Evolutionary conservation across 768 basidiomycete species (phyloP), one percentile per base, ranked within the genome.

Genomic region (Rhodocollybia butyracea): DNA sequence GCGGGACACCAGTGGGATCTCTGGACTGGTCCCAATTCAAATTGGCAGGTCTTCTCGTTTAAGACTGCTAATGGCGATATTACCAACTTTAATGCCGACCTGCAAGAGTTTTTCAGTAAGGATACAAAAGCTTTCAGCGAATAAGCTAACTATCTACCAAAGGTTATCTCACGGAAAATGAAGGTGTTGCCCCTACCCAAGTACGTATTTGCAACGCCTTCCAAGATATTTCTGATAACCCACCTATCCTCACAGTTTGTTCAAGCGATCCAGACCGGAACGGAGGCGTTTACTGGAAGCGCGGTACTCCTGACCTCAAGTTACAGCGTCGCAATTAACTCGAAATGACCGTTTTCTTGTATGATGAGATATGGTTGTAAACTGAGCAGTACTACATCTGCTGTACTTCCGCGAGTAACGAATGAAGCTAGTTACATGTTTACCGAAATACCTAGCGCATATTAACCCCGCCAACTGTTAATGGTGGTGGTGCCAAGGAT

Each of bases 11-110:
- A 74, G 2, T 85, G 83, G 83, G 74, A 78, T 57, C 68, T 84
- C 30, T 85, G 81, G 81, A 69, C 64, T 45, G 81, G 82, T 21
- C 76, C 79, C 3, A 81, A 81, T 63, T 50, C 68, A 19, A 79
- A 78, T 69, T 83, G 81, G 81, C 63, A 82, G 64, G 81, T 82
- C 12, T 65, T 80, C 57, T 81, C 80, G 8, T 84, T 84, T 66
- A 77, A 83, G 59, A 78, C 72, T 59, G 64, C 70, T 2, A 53
- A 67, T 2, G 81, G 77, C 0, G 66, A 82, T 60, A 73, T 84
- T 65, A 78, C 64, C 36, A 64, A 74, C 62, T 85, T 84, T 71
- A 72, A 65, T 54, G 78, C 62, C 21, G 81, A 84, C 59, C 66
- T 85, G 61, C 79, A 78, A 45, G 74, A 65, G 21, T 83, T 84